Conservation (phyloP, 2,329 filamentous ascomycete genomes). For the Stagonosporopsis chrysanthemi region DNA sequence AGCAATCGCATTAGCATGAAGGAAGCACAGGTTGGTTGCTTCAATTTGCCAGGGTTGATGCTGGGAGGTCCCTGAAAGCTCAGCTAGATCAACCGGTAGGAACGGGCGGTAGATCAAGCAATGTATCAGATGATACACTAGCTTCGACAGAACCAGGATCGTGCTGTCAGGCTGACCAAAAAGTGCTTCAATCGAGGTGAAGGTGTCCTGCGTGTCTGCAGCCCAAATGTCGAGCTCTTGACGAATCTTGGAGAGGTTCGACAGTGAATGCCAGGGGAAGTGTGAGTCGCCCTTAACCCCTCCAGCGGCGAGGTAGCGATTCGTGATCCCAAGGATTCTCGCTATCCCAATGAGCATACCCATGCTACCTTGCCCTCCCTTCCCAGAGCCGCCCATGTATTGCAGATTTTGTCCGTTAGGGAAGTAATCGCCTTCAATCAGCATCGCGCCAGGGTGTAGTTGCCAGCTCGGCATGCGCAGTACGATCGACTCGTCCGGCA, state of each 20-base stretch:
- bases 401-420: slow-evolving; percentile 79
- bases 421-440: slow-evolving; percentile 81
- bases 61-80: slow-evolving; percentile 79
- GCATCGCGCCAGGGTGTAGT: slow-evolving; percentile 65
- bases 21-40: slow-evolving; percentile 84
- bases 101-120: slow-evolving; percentile 89
- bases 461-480: slow-evolving; percentile 79
- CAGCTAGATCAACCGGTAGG: slow-evolving; percentile 81
- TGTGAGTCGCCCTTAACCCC: slow-evolving; percentile 90
- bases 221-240: slow-evolving; percentile 88
- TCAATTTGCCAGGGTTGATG: slow-evolving; percentile 94
- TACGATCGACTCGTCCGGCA: slow-evolving; percentile 77
- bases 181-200: slow-evolving; percentile 75
- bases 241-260: slow-evolving; percentile 83
- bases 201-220: slow-evolving; percentile 79
- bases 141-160: slow-evolving; percentile 80
- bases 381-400: slow-evolving; percentile 72
- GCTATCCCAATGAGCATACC: slow-evolving; percentile 86
- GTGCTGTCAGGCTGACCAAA: slow-evolving; percentile 82
- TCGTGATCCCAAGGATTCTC: slow-evolving; percentile 82
- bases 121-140: slow-evolving; percentile 86
- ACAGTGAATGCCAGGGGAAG: slow-evolving; percentile 88
- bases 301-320: slow-evolving; percentile 82
- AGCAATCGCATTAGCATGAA: slow-evolving; percentile 86
- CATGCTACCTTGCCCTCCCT: slow-evolving; percentile 75